Percentiles rank a stretch among this genome's conserved stretches.
phyloP scores from a whole-genome alignment of 441 rosid species.

The Pelargonium cotyledonis region DNA sequence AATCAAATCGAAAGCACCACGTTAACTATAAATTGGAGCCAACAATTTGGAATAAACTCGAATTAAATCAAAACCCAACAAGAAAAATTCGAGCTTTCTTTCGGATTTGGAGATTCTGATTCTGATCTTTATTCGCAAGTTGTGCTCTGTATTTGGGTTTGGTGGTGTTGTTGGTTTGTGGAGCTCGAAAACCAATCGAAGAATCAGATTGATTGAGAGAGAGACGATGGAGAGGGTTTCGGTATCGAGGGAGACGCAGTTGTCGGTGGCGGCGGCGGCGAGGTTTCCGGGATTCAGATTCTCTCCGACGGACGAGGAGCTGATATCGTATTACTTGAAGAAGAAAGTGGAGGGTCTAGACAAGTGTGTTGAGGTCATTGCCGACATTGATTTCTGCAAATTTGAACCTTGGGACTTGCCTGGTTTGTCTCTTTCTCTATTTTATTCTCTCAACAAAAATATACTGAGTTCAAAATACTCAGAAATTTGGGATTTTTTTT shows the following conservation, averaged over 20 bases:
- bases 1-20: neutral
- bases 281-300: constrained; percentile 78
- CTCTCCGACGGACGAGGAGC: constrained; percentile 72
- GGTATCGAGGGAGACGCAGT: constrained; percentile 34
- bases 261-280: constrained; percentile 49
- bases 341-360: constrained; percentile 66
- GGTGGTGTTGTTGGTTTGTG: neutral
- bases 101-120: neutral
- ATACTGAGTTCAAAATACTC: neutral
- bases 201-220: too few species aligned
- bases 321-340: constrained; percentile 63
- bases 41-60: neutral
- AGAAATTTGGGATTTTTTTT: neutral
- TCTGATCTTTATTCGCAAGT: neutral
- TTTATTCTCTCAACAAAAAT: too few species aligned
- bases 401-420: constrained; percentile 88
- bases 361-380: constrained; percentile 55
- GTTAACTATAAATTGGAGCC: neutral
- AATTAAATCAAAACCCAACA: neutral
- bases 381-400: constrained; percentile 56
- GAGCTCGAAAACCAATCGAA: neutral
- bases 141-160: neutral
- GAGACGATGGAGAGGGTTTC: constrained; percentile 27
- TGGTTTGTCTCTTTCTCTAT: constrained; percentile 30
- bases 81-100: neutral